A percentile compares a stretch with the other conserved stretches of the same genome.
phyloP scores from a whole-genome alignment of 176 grass and related monocot species.

The Otatea glauca region DNA sequence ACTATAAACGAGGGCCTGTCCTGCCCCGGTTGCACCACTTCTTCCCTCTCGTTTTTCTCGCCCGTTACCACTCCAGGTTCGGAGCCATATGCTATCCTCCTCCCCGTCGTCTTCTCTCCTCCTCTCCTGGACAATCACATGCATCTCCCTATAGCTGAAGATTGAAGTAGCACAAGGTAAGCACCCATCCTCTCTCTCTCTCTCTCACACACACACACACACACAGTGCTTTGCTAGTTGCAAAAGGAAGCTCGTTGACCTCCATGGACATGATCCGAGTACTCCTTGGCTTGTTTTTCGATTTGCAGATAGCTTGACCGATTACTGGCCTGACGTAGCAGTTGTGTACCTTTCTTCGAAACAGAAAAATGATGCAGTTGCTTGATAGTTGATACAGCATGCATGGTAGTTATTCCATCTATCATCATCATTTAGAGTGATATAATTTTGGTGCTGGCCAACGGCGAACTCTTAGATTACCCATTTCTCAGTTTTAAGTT shows the following conservation, averaged over 20 bases:
- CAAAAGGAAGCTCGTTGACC: neutral
- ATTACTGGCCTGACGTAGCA: neutral
- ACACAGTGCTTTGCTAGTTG: neutral
- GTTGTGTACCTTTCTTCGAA: neutral
- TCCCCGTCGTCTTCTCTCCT: neutral
- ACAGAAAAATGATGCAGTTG: neutral
- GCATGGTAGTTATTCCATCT: neutral
- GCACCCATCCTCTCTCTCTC: neutral
- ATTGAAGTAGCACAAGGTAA: slow-evolving; percentile 24
- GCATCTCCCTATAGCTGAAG: neutral
- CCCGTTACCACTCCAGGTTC: neutral
- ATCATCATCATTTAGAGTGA: neutral
- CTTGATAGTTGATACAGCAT: neutral
- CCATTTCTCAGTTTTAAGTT: neutral
- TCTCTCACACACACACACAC: no score
- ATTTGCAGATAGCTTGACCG: neutral
- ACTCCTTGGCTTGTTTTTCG: neutral
- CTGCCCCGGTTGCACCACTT: neutral
- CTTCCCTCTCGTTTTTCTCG: slow-evolving; percentile 30
- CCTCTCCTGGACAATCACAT: neutral
- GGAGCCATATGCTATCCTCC: neutral
- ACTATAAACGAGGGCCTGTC: neutral
- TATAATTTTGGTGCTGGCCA: neutral
- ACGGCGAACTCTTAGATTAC: neutral
- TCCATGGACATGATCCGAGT: neutral